Percentiles rank a stretch among this genome's conserved stretches.
These are phyloP conservation scores for Phaeoacremonium minimum DNA, from an alignment of 2,329 filamentous ascomycete species.

Conservation along the genomic window DNA sequence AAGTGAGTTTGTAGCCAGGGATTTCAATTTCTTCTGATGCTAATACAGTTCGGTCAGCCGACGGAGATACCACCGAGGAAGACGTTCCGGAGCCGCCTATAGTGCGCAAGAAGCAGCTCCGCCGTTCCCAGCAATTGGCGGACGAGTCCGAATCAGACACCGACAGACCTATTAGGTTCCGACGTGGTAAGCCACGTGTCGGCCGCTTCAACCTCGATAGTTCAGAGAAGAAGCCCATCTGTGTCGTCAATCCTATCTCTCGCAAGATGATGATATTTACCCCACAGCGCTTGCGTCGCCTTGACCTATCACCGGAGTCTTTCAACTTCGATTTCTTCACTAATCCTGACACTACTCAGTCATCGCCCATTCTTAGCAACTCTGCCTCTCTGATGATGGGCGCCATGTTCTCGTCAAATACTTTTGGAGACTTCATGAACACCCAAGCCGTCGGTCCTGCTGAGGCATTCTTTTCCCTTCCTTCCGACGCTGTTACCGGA, in stretches of 20 bases:
- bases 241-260: conserved; percentile 51
- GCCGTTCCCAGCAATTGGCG: conserved; percentile 25
- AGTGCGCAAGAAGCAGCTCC: conserved; percentile 40
- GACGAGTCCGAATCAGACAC: conserved; percentile 45
- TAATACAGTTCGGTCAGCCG: conserved; percentile 40
- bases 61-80: conserved; percentile 60
- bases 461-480: conserved; percentile 72
- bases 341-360: conserved; percentile 26
- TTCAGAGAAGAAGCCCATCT: conserved; percentile 52
- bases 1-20: conserved; percentile 45
- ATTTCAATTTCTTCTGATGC: conserved; percentile 17
- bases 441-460: conserved; percentile 67
- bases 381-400: conserved; percentile 76
- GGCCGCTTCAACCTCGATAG: conserved; percentile 51
- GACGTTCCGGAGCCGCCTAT: conserved; percentile 47
- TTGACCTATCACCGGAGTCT: conserved; percentile 51
- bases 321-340: conserved; percentile 43
- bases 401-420: conserved; percentile 57
- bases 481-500: conserved; percentile 52
- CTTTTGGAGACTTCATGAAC: conserved; percentile 53
- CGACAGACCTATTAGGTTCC: conserved; percentile 38
- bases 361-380: conserved; percentile 59
- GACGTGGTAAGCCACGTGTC: conserved; percentile 48
- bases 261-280: conserved; percentile 63
- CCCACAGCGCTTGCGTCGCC: conserved; percentile 40